Percentiles rank a stretch among this genome's conserved stretches.
These are phyloP conservation scores for Podila epigama DNA, from an alignment of 192 early-diverging fungal species.

Conservation along the genomic window DNA sequence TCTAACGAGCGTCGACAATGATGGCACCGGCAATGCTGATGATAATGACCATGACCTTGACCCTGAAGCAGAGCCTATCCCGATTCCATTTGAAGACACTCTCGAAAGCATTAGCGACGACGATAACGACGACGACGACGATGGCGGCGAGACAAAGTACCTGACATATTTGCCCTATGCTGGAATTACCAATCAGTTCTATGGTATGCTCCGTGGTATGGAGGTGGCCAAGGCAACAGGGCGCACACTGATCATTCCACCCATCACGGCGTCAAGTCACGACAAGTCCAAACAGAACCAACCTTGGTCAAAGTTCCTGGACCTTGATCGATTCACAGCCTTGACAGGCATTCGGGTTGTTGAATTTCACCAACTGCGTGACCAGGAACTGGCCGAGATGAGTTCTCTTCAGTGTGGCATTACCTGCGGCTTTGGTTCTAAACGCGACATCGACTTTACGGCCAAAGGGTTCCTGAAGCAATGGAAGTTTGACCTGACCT, in stretches of 20 bases:
- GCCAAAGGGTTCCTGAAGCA: conserved; percentile 48
- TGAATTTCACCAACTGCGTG: conserved; percentile 35
- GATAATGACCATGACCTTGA: not conserved
- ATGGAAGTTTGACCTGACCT: conserved; percentile 26
- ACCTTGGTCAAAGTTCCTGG: conserved; percentile 42
- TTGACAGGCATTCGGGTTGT: conserved; percentile 24
- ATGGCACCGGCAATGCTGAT: not conserved
- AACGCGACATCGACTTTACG: conserved; percentile 38
- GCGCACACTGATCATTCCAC: conserved; percentile 43
- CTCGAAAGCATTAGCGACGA: conserved; percentile 1
- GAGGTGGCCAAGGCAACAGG: conserved; percentile 32
- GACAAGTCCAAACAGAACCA: conserved; percentile 50
- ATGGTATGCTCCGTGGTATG: conserved; percentile 47
- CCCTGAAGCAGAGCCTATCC: not conserved
- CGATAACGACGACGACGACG: not conserved
- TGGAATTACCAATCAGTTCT: conserved; percentile 50
- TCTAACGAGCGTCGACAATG: too few species aligned
- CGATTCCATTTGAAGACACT: conserved; percentile 23
- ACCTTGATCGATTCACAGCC: conserved; percentile 23
- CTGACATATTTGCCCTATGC: conserved; percentile 46
- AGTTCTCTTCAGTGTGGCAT: conserved; percentile 38
- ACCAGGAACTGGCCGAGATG: conserved; percentile 17
- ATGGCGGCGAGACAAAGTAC: conserved; percentile 18
- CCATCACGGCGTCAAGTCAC: conserved; percentile 45
- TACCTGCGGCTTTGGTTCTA: conserved; percentile 44